Evolutionary conservation across 2,329 filamentous ascomycete species (phyloP), one percentile per base, ranked within the genome.

Genomic region (Huntiella bhutanensis): DNA sequence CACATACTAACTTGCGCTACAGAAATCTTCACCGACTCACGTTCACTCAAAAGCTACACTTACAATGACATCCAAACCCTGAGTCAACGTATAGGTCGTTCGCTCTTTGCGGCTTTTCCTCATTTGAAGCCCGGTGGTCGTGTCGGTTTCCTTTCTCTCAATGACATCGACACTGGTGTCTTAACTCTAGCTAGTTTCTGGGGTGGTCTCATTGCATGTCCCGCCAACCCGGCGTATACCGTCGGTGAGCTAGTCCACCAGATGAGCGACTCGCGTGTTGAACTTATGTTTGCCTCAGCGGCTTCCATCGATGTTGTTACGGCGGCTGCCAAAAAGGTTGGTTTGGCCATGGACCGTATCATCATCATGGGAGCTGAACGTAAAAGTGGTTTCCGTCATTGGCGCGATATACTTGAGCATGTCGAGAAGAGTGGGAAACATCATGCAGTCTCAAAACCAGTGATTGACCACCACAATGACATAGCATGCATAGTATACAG

Each of bases 211-310:
- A 66, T 84, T 44, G 64, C 84, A 8, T 85, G 80, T n/a, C 85
- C 87, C 0, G 86, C 84, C 2, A 95, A 95, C 57, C 86, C 87
- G 15, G 76, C 77, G 3, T 94, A 94, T 62, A 93, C 82, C 0
- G 73, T 73, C 10, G 75, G 84, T 7, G 88, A 96, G 62, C 70
- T 95, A 33, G 77, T 80, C 4, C 86, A 82, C 56, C 87, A 95
- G 63, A 70, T 96, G 51, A 75, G 75, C 55, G 82, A 92, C 60
- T 80, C 80, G 0, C 71, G 74, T 1, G 82, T 84, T 32, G 82
- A 77, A 56, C 82, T 71, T 0, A 60, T 95, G 5, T 71, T 80
- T 19, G 94, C 87, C 2, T 83, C 93, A 55, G 59, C 71, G 19
- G 63, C 75, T 0, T 70, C 80, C 49, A 66, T 94, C 1, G 62